These are phyloP conservation scores for Parachlorella kessleri DNA, from an alignment of 139 green algal genomes.

Conservation along the genomic window DNA sequence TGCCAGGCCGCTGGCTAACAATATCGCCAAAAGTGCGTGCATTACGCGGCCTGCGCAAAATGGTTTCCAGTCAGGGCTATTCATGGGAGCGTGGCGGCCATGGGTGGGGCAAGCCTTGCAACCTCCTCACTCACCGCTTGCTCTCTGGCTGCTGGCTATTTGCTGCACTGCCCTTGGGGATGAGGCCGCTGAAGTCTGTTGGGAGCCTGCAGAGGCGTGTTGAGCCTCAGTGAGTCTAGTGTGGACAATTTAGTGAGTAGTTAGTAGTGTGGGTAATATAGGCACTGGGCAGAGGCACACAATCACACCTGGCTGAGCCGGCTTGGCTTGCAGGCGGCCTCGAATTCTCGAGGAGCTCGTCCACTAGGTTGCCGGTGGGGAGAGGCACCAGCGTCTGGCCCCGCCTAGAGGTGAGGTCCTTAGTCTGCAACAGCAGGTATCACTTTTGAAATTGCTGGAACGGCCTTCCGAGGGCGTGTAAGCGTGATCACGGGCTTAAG, in stretches of 20 bases:
- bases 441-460: background rate
- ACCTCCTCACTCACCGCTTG: background rate
- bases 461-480: background rate
- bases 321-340: background rate
- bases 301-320: background rate
- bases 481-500: background rate
- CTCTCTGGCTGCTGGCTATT: background rate
- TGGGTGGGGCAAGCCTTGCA: background rate
- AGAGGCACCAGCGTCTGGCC: background rate
- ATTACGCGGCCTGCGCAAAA: background rate
- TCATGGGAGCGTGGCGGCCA: too few relatives aligned
- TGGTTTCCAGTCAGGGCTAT: too few relatives aligned
- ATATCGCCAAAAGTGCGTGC: constrained; percentile 23
- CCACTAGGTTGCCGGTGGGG: background rate
- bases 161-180: background rate
- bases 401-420: background rate
- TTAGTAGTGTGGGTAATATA: background rate
- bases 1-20: background rate
- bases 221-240: too few relatives aligned
- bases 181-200: constrained; percentile 27
- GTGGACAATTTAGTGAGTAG: background rate
- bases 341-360: constrained; percentile 1
- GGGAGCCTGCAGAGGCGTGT: constrained; percentile 2
- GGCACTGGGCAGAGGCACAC: background rate
- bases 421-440: background rate